phyloP scores from a whole-genome alignment of 148 eudicot species.

The Suaeda aralocaspica region DNA sequence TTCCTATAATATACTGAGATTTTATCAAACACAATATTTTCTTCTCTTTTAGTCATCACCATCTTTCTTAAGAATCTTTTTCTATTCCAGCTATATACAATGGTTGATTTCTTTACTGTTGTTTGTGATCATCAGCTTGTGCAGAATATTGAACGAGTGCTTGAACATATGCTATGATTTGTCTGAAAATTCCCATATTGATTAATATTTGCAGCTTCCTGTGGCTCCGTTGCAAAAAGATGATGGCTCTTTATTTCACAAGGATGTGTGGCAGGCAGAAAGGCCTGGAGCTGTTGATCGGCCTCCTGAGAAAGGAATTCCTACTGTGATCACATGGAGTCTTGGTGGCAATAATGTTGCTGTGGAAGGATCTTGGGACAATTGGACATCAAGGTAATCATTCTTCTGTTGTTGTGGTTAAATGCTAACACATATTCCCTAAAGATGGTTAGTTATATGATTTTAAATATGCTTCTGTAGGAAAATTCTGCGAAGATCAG shows the following conservation, averaged over 20 bases:
- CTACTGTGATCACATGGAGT: constrained; percentile 76
- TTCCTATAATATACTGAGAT: too few relatives aligned
- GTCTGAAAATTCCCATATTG: background rate
- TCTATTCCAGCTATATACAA: too few relatives aligned
- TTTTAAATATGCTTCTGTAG: constrained; percentile 37
- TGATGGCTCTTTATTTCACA: constrained; percentile 35
- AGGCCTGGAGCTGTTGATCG: constrained; percentile 33
- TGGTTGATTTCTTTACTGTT: too few relatives aligned
- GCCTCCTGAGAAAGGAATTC: constrained; percentile 60
- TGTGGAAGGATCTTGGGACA: constrained; percentile 94
- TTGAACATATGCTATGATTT: background rate
- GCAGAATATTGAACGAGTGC: background rate
- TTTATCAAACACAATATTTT: too few relatives aligned
- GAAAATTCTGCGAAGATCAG: constrained; percentile 59
- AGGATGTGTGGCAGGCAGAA: constrained; percentile 41
- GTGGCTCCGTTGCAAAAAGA: constrained; percentile 53
- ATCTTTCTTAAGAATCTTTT: too few relatives aligned
- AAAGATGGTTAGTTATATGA: constrained; percentile 4
- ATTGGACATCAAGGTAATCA: constrained; percentile 68
- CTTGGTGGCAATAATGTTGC: constrained; percentile 73
- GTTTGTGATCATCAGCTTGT: background rate
- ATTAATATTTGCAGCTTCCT: constrained; percentile 48
- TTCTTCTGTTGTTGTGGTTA: background rate
- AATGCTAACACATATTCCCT: background rate
- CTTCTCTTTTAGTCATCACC: too few relatives aligned